Conservation (phyloP, 192 early-diverging fungal genomes). For the Coemansia sp. region DNA sequence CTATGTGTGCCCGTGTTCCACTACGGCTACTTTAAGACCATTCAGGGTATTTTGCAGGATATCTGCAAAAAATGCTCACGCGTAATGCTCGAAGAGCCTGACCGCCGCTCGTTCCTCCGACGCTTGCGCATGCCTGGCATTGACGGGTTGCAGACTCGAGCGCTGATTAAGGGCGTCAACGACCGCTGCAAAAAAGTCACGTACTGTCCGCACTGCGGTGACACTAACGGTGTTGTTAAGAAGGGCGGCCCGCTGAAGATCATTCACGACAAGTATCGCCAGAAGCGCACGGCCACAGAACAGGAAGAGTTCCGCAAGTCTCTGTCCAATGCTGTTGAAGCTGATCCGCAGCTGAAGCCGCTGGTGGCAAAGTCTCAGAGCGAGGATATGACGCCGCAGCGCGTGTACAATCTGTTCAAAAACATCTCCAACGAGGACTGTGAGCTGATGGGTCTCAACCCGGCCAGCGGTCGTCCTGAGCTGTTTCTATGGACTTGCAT, state of each 20-base stretch:
- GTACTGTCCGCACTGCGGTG: slow-evolving; percentile 79
- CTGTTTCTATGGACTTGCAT: slow-evolving; percentile 92
- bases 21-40: slow-evolving; percentile 93
- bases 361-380: slow-evolving; percentile 77
- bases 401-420: slow-evolving; percentile 82
- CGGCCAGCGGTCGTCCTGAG: slow-evolving; percentile 82
- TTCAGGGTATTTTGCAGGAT: slow-evolving; percentile 86
- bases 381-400: slow-evolving; percentile 92
- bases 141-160: slow-evolving; percentile 77
- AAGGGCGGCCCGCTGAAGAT: slow-evolving; percentile 94
- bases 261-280: slow-evolving; percentile 90
- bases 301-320: slow-evolving; percentile 71
- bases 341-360: slow-evolving; percentile 72
- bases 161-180: slow-evolving; percentile 80
- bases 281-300: slow-evolving; percentile 77
- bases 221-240: slow-evolving; percentile 87
- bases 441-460: slow-evolving; percentile 90
- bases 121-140: slow-evolving; percentile 72
- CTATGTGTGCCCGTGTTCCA: slow-evolving; percentile 96
- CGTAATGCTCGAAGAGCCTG: slow-evolving; percentile 81
- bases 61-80: slow-evolving; percentile 95
- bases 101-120: slow-evolving; percentile 68
- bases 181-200: slow-evolving; percentile 83
- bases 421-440: slow-evolving; percentile 90
- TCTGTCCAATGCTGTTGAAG: slow-evolving; percentile 69